Conservation (phyloP, 768 basidiomycete species). For the Lactifluus volemus region DNA sequence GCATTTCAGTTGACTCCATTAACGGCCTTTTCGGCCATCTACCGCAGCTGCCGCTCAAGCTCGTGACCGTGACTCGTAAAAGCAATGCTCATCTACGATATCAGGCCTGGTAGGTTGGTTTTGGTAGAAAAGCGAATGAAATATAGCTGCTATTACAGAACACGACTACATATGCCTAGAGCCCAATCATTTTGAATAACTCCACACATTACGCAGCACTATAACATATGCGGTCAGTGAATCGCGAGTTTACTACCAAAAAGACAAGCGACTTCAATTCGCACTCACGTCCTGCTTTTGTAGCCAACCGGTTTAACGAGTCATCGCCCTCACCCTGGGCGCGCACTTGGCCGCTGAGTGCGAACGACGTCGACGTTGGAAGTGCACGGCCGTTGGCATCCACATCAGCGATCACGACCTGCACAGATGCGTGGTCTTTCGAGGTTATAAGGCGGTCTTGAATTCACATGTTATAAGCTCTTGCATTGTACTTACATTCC, state of each 20-base stretch:
- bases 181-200: conserved; percentile 78
- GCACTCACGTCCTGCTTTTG: conserved; percentile 85
- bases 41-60: neutral
- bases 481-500: neutral
- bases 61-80: too few relatives aligned
- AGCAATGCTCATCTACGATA: too few relatives aligned
- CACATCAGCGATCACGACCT: conserved; percentile 91
- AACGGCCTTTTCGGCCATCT: too few relatives aligned
- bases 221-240: conserved; percentile 6
- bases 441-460: conserved; percentile 96
- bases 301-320: conserved; percentile 92
- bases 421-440: conserved; percentile 98
- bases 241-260: neutral
- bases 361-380: conserved; percentile 80
- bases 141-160: conserved; percentile 8
- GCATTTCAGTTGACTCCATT: neutral
- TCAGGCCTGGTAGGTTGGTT: neutral
- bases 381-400: conserved; percentile 80
- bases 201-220: conserved; percentile 98
- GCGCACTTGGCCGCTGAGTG: conserved; percentile 88
- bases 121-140: neutral
- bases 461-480: conserved; percentile 3
- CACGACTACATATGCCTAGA: conserved; percentile 1
- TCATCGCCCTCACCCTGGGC: conserved; percentile 96
- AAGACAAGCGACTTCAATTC: neutral